Base-by-base conservation (phyloP, 2,329 filamentous ascomycete species). In the Polychaeton citri region DNA sequence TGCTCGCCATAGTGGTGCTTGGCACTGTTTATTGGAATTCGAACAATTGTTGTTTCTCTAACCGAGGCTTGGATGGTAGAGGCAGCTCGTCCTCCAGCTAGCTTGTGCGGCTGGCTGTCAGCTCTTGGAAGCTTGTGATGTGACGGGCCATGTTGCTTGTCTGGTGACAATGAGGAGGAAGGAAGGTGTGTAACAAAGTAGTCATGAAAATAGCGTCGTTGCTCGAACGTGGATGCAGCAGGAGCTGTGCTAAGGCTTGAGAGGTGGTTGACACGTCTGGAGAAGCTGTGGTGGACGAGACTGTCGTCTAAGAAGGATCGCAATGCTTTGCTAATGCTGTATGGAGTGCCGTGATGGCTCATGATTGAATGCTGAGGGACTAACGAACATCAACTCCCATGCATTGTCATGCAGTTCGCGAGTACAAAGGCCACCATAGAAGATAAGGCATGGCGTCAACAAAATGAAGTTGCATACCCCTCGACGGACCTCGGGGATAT, bases 111-210 rank as follows among this genome's bases (percentile, higher is more conserved):
- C 31, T 75, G 81, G 32, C 85, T 90, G 17, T 83, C 83, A 47
- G 83, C 74, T 48, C 86, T 81, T 33, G 87, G 87, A 5, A 95
- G 74, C 57, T 90, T 87, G 58, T 94, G 86, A 47, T 84, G 80
- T 19, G 76, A 76, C 3, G 76, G 78, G 19, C 64, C 54, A 17
- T 37, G 36, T 6, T 38, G 36, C 30, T 41, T 42, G 59, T 96
- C 88, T 6, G 90, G 88, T 49, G 95, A 83, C 31, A 94, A 71
- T 3, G 87, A 95, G 10, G 86, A 92, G 13, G 86, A 93, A 4
- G 90, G 88, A 2, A 98, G 72, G 58, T 95, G 85, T 6, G 90
- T 94, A 40, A 96, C 84, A 59, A 98, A 98, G 66, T 98, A 96
- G 50, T 92, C 86, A 64, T 95, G 86, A 59, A 96, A 96, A 43